phyloP scores from a whole-genome alignment of 768 basidiomycete genomes.

The Collybia mongolica region DNA sequence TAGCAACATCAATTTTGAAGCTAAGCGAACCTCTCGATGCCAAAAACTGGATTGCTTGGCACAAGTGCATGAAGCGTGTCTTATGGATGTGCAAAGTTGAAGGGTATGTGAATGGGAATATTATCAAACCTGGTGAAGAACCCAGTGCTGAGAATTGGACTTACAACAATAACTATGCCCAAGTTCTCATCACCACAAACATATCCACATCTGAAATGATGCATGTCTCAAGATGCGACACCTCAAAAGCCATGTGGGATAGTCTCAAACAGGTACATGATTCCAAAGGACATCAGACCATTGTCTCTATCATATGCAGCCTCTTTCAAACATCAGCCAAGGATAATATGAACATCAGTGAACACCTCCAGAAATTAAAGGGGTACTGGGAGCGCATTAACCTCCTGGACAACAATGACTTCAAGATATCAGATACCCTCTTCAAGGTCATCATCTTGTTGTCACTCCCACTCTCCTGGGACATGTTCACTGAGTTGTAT shows the following conservation, averaged over 20 bases:
- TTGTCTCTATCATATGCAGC: background rate
- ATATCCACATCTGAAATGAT: background rate
- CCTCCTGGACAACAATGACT: background rate
- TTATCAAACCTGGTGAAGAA: background rate
- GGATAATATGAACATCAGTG: background rate
- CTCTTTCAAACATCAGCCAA: background rate
- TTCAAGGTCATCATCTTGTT: too few relatives aligned
- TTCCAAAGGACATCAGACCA: background rate
- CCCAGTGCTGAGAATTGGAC: background rate
- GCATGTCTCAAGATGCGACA: background rate
- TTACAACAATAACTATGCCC: background rate
- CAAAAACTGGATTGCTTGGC: background rate
- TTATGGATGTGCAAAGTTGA: background rate
- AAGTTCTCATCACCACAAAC: background rate
- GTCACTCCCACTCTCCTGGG: background rate
- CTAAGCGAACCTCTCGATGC: background rate
- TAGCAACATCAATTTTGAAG: background rate
- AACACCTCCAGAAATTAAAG: background rate
- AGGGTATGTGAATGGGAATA: background rate
- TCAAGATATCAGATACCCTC: background rate
- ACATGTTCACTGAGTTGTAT: background rate
- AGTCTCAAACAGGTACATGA: background rate
- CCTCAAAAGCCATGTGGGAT: background rate
- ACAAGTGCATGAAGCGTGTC: background rate
- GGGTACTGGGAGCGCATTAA: background rate